These are phyloP conservation scores for Coccomyxa subellipsoidea DNA, from an alignment of 163 green algal species.

Conservation along the genomic window DNA sequence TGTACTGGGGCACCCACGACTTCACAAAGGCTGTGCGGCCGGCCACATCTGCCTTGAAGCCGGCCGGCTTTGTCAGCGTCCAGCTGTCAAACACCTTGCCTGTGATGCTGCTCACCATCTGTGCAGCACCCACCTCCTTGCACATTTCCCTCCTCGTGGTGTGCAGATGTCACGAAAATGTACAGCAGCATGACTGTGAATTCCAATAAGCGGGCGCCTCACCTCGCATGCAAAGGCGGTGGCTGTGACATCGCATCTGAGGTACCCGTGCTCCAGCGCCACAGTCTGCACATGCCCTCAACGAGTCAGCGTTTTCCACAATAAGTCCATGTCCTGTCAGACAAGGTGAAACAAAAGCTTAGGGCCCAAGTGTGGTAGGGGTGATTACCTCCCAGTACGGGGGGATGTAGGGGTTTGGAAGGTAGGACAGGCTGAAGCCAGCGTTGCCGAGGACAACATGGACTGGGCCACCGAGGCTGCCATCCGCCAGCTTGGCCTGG, in stretches of 20 bases:
- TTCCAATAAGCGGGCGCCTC: no score
- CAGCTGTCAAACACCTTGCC: slow-evolving; percentile 1
- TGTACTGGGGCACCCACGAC: neutral
- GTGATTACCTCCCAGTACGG: slow-evolving; percentile 15
- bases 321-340: neutral
- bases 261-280: slow-evolving; percentile 24
- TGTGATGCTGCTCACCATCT: slow-evolving; percentile 9
- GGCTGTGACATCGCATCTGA: neutral
- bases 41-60: neutral
- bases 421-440: slow-evolving; percentile 24
- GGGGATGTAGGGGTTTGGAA: slow-evolving; percentile 15
- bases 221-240: neutral
- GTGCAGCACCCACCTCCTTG: neutral
- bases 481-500: slow-evolving; percentile 16
- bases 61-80: slow-evolving; percentile 1
- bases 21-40: neutral
- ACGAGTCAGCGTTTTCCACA: neutral
- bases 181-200: no score
- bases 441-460: slow-evolving; percentile 34
- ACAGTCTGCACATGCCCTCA: neutral
- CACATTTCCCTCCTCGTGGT: neutral
- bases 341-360: neutral
- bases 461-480: slow-evolving; percentile 17
- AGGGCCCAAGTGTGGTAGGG: neutral
- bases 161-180: neutral